Evolutionary conservation across 129 eudicot species (phyloP), one percentile per base, ranked within the genome.

Genomic region (Flaveria brownii): DNA sequence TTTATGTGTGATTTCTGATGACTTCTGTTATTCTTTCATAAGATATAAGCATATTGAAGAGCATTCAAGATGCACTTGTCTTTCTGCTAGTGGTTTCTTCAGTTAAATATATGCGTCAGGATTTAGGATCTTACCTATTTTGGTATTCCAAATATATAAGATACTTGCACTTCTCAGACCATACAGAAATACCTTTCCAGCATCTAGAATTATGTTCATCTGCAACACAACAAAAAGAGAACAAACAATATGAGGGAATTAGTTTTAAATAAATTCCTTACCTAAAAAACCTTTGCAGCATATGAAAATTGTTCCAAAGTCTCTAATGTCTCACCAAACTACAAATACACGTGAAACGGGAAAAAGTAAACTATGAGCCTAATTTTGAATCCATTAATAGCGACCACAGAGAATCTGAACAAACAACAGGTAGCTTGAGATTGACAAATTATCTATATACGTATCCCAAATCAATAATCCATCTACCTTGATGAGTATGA

Each of bases 41-140:
- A 30, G 65, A 72, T 72, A 28, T 30, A 54, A 33, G 14, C 2
- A 17, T 72, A 72, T 30, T 52, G 8, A 52, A 72, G 18, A 52
- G 50, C 76, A 71, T 71, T 6, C 13, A 12, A 8, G 36, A 50
- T 52, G 54, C 65, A 72, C 30, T 72, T 74, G 14, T 26, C 1
- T 22, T 39, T 73, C 1, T 56, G 15, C 55, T 11, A 36, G 41
- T 56, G 22, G 25, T 73, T 73, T 73, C 55, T 57, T 73, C 41
- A 16, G 56, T 56, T 73, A 43, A 73, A 39, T 36, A 63, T 65
- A 76, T 9, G 23, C 7, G 59, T 15, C 70, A 74, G 17, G 26
- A 68, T 50, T 65, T 51, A 54, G 42, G 25, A 50, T 22, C 57
- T 42, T 68, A 78, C 82, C 82, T 70, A 57, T 60, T 77, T 78